Base-by-base conservation (phyloP, 2,329 filamentous ascomycete genomes). In the Claviceps sorghi region DNA sequence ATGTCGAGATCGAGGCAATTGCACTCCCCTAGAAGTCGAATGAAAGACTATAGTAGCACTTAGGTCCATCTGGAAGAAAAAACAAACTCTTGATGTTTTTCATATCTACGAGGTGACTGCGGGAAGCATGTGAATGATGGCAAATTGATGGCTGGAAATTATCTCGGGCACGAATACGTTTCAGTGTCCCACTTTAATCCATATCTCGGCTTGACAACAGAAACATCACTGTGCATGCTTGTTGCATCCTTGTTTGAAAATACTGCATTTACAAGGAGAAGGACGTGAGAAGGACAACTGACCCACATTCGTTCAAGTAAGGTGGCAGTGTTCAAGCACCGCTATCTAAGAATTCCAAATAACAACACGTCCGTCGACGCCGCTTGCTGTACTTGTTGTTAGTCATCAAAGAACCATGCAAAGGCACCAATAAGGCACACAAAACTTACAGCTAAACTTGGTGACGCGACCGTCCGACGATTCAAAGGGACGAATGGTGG, bases 1-100 rank as follows among this genome's bases (percentile, higher is more conserved):
- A 88, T 55, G 82, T 95, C 26, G 89, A 95, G 76, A 93, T 95
- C 65, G 88, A 95, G 77, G 86, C 82, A 66, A 85, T 93, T 73
- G 88, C 88, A 53, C 74, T 85, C 52, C 76, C 82, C 56, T 82
- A 68, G 66, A 58, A 26, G 15, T 15, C 17, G 21, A 9, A 9
- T 30, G 4, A 21, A 26, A 47, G 30, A 43, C 19, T n/a, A 41
- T 5, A 29, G 13, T 30, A 45, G 43, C 43, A 45, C 22, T 30
- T 15, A 29, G 29, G 7, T 36, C 7, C 19, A 45, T 46, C 22
- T 38, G 6, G 26, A 47, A 51, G 5, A 17, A 29, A 38, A 40
- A 15, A 11, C 13, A 47, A 45, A 8, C 13, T 7, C 13, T 11
- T 36, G 15, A 13, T 13, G 11, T 45, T 36, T 13, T n/a, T 44